Base-by-base conservation (phyloP, 139 green algal genomes). In the Chlamydomonas sp. region DNA sequence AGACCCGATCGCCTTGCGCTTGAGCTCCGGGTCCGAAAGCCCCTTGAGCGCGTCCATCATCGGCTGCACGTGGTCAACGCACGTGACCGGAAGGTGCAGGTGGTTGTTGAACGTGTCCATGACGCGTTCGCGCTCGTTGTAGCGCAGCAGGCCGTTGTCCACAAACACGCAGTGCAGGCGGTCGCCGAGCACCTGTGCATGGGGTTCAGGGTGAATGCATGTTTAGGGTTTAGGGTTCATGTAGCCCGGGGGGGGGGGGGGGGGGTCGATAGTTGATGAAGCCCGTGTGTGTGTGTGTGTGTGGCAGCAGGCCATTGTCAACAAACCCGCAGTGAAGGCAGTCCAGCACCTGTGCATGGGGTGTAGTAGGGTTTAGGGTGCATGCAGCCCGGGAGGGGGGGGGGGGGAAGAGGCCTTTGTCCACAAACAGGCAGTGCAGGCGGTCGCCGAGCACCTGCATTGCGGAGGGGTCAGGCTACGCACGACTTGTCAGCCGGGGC, bases 161-260 rank as follows among this genome's bases (percentile, higher is more conserved):
- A 99, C 95, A 81, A 99, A 99, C 28, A 97, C 87, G 74, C 95
- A 99, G 86, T 99, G 95, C 81, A 99, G 83, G 24, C 95, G 79
- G 72, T 98, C 95, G 3, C 92, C 92, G 63, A 99, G 76, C 8
- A 95, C 88, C n/a, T n/a, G n/a, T n/a, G n/a, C n/a, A n/a, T n/a
- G n/a, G n/a, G n/a, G n/a, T n/a, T n/a, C n/a, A n/a, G n/a, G n/a
- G n/a, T n/a, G n/a, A n/a, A n/a, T n/a, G n/a, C n/a, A n/a, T n/a
- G n/a, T n/a, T n/a, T n/a, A n/a, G n/a, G n/a, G n/a, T n/a, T n/a
- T n/a, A n/a, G n/a, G n/a, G n/a, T n/a, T n/a, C n/a, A n/a, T n/a
- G n/a, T n/a, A n/a, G n/a, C n/a, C n/a, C n/a, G n/a, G n/a, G n/a
- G n/a, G n/a, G n/a, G n/a, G n/a, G n/a, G n/a, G n/a, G n/a, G n/a